Percentiles rank a stretch among this genome's conserved stretches.
These are phyloP conservation scores for Paraconiothyrium sp. DNA, from an alignment of 2,329 filamentous ascomycete species.

Conservation along the genomic window DNA sequence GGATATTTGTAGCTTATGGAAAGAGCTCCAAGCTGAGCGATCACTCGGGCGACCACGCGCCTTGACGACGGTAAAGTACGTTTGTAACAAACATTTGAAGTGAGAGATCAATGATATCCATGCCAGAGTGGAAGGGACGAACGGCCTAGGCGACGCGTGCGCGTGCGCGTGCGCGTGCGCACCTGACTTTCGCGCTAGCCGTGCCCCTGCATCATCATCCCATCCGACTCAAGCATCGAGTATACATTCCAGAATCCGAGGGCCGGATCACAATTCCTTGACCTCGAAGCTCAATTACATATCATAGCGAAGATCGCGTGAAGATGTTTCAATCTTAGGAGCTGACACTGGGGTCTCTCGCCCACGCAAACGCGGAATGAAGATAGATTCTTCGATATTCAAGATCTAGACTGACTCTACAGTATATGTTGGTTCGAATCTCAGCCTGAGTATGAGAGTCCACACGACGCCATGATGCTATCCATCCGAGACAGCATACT, in stretches of 20 bases:
- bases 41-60: background rate
- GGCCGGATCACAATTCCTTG: background rate
- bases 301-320: background rate
- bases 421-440: background rate
- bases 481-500: constrained; percentile 7
- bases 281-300: background rate
- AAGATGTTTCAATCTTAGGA: background rate
- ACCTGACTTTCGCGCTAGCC: background rate
- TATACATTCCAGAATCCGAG: background rate
- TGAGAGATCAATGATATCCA: background rate
- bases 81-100: background rate
- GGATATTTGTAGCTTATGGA: background rate
- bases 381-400: too few species aligned
- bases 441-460: constrained; percentile 1
- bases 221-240: too few species aligned
- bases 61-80: background rate
- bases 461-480: constrained; percentile 2
- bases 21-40: background rate
- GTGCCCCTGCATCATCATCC: too few species aligned
- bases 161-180: background rate
- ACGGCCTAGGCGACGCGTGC: background rate
- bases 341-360: background rate
- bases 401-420: too few species aligned
- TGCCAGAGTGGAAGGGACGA: background rate
- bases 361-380: background rate